Evolutionary conservation across 179 eudicot genomes (phyloP).

Genomic region (Gypsophila paniculata): DNA sequence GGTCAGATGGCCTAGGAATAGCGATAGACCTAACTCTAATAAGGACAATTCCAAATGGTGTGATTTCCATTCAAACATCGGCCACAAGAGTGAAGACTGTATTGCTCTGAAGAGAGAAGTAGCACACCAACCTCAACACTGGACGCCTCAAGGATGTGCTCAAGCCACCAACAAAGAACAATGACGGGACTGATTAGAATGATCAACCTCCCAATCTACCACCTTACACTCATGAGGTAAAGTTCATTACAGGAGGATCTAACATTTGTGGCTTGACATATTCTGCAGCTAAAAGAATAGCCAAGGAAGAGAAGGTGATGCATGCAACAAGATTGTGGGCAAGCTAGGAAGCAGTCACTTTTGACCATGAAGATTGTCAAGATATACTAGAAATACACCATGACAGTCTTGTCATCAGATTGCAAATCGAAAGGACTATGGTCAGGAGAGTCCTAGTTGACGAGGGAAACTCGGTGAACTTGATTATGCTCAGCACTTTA

Average conservation of each 20-base stretch:
- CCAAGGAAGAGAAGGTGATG: too few relatives aligned
- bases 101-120: neutral
- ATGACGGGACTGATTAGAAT: too few relatives aligned
- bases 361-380: neutral
- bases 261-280: neutral
- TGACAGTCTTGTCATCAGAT: constrained; percentile 4
- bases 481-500: too few relatives aligned
- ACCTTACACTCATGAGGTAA: neutral
- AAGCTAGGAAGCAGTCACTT: too few relatives aligned
- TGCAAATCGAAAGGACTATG: neutral
- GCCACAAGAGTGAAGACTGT: neutral
- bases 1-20: neutral
- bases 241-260: neutral
- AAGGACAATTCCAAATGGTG: neutral
- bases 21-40: too few relatives aligned
- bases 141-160: neutral
- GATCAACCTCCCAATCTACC: neutral
- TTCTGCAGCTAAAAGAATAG: too few relatives aligned
- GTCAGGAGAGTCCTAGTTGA: neutral
- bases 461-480: constrained; percentile 8
- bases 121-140: neutral
- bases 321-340: neutral
- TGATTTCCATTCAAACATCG: neutral
- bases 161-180: neutral
- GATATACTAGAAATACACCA: neutral